phyloP scores from a whole-genome alignment of 2,329 filamentous ascomycete species.

The Hirsutella thompsonii region DNA sequence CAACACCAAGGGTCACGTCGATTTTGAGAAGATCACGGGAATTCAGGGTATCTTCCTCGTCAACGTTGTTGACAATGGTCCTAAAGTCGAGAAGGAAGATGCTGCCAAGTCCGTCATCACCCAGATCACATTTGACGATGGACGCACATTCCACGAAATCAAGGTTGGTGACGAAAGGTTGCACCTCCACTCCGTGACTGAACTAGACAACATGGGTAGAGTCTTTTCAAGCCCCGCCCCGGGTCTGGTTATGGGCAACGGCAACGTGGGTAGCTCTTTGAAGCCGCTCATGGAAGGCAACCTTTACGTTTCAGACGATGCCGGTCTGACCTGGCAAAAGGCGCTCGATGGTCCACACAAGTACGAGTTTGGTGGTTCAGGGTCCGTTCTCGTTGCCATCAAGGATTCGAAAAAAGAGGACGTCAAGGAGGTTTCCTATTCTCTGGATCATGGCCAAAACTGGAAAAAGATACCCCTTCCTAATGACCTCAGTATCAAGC shows the following conservation, averaged over 20 bases:
- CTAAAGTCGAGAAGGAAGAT: slow-evolving; percentile 50
- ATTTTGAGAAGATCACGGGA: slow-evolving; percentile 86
- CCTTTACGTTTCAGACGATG: slow-evolving; percentile 83
- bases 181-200: slow-evolving; percentile 86
- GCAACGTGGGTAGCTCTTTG: slow-evolving; percentile 71
- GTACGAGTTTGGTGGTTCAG: slow-evolving; percentile 92
- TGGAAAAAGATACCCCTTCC: slow-evolving; percentile 67
- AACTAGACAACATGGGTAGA: slow-evolving; percentile 67
- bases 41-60: slow-evolving; percentile 89
- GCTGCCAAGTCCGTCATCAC: slow-evolving; percentile 58
- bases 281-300: slow-evolving; percentile 59
- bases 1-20: slow-evolving; percentile 61
- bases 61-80: slow-evolving; percentile 78
- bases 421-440: slow-evolving; percentile 53
- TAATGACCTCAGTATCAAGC: slow-evolving; percentile 51
- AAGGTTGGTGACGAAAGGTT: slow-evolving; percentile 56
- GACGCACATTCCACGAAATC: slow-evolving; percentile 67
- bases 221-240: slow-evolving; percentile 92
- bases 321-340: slow-evolving; percentile 71
- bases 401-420: slow-evolving; percentile 56
- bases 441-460: slow-evolving; percentile 74
- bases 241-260: slow-evolving; percentile 85
- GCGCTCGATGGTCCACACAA: slow-evolving; percentile 74
- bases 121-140: slow-evolving; percentile 90
- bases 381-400: slow-evolving; percentile 76